Conservation (phyloP, 2,329 filamentous ascomycete species). For the Dothideomycetidae sp. region DNA sequence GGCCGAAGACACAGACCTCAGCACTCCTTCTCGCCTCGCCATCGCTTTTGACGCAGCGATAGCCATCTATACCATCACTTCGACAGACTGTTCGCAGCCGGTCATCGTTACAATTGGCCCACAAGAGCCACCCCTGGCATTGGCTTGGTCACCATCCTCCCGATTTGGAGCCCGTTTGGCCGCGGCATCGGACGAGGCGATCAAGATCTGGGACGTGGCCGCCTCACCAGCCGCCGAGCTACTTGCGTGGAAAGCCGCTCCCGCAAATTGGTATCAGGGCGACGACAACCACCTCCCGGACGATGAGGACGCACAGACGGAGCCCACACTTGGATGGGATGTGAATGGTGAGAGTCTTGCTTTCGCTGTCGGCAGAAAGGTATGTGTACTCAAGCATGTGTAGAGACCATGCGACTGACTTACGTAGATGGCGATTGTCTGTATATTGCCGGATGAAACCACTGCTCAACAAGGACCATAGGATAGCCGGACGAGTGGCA, state of each 20-base stretch:
- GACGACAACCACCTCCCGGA: conserved; percentile 13
- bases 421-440: conserved; percentile 10
- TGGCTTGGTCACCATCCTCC: conserved; percentile 28
- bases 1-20: conserved; percentile 9
- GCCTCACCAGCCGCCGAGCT: conserved; percentile 11
- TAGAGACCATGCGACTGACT: conserved; percentile 1
- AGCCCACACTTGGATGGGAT: conserved; percentile 36
- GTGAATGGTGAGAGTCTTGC: conserved; percentile 39
- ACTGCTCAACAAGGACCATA: too few species aligned
- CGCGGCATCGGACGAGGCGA: conserved; percentile 28
- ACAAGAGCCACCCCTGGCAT: conserved; percentile 23
- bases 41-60: conserved; percentile 29
- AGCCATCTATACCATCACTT: conserved; percentile 26
- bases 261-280: conserved; percentile 12
- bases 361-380: conserved; percentile 28
- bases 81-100: conserved; percentile 11
- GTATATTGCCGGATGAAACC: conserved; percentile 3
- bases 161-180: conserved; percentile 28
- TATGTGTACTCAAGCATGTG: conserved; percentile 2
- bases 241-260: conserved; percentile 18
- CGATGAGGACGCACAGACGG: conserved; percentile 12
- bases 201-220: conserved; percentile 29
- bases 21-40: conserved; percentile 19
- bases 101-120: conserved; percentile 15
- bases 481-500: too few species aligned